Evolutionary conservation across 164 flowering plant species (phyloP), one percentile per base, ranked within the genome.

Genomic region (Santalum album): DNA sequence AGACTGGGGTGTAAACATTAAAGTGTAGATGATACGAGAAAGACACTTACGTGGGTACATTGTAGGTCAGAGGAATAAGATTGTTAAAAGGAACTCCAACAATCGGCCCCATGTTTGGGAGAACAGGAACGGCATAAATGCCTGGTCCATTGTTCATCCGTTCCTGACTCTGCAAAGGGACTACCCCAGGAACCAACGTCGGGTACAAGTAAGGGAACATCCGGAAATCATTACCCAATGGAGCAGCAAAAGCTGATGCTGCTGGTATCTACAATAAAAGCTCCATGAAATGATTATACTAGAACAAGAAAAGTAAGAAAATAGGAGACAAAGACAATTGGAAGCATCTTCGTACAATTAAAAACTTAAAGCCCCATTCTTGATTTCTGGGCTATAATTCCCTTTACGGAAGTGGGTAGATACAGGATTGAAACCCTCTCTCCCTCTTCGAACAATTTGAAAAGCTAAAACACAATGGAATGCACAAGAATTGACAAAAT

Each of bases 31-130:
- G n/a, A n/a, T n/a, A n/a, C n/a, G n/a, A n/a, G n/a, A n/a, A 42
- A 51, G 34, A 47, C 21, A 76, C 92, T 86, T 71, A 92, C 98
- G 83, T 78, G 12, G 96, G 96, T 57, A 79, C 52, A 59, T 61
- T 77, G 67, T 84, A 88, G 17, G 89, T 81, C 40, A 92, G 89
- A 36, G 95, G 95, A 55, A 87, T 83, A 52, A 92, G 95, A 21
- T 75, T 64, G 59, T 76, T 79, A 7, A 80, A 38, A 32, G 90
- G 77, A 61, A 78, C 54, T 60, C 94, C 96, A 62, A 75, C 29
- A 63, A 74, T 25, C 1, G 74, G 72, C 18, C 87, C 34, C 76
- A 60, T 68, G 53, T 50, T 77, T 6, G 89, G 89, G 24, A 57
- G 58, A 65, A 75, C 73, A 20, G 96, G 89, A 64, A 91, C 87